Evolutionary conservation across 75 land plant genomes (phyloP), one percentile per base, ranked within the genome.

Genomic region (Pseudotsuga menziesii): DNA sequence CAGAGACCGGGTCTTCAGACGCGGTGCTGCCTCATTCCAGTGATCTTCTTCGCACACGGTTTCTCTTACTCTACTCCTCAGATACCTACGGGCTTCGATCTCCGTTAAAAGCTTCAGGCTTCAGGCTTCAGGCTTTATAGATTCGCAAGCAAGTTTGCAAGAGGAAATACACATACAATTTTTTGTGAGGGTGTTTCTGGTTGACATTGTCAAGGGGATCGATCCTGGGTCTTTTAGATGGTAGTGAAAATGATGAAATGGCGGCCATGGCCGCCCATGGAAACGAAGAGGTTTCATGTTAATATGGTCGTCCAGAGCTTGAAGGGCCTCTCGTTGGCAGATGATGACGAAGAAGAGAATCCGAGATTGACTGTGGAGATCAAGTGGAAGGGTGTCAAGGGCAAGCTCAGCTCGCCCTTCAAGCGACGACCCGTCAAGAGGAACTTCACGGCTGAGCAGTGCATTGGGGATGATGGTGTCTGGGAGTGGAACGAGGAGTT

Each of bases 401-500:
- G 75, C 13, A 75, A 82, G 57, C 64, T 89, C 62, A 83, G 87
- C 17, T 77, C 89, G 25, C 80, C 72, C 48, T 69, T 69, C 20
- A 69, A 85, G 32, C 81, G 92, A 63, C 57, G 91, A 69, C 80
- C 80, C 76, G 61, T 89, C 75, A 91, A 74, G 83, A 82, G 91
- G 74, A 86, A 85, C 29, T 81, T 73, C 27, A 93, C 92, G n/a
- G 82, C 69, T 48, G 76, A 48, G 60, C 52, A 41, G 23, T 69
- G 52, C 48, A 39, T 82, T 76, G 93, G 87, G 17, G 48, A 36
- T 0, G 35, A 69, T 39, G 72, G 72, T 0, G 76, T 56, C 58
- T 86, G 92, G 44, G 74, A 62, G n/a, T 91, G 96, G 96, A 82
- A 89, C 25, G 86, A 94, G 61, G 94, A 90, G 76, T 94, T 94